Evolutionary conservation across 2,329 filamentous ascomycete species (phyloP).

Genomic region (Simplicillium aogashimaense): DNA sequence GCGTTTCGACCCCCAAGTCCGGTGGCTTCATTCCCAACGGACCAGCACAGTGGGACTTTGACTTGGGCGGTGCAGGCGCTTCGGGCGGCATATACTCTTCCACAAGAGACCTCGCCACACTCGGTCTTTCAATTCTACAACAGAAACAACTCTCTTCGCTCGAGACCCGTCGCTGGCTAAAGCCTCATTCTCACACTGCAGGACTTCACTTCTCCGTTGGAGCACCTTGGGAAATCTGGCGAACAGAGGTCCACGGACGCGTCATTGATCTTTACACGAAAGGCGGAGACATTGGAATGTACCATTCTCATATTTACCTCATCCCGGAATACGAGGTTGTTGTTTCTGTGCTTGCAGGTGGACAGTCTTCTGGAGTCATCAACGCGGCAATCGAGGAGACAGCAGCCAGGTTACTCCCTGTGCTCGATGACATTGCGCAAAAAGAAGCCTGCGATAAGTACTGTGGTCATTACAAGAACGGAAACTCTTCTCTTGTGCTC

Average conservation of each 20-base stretch:
- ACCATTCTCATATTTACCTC: conserved; percentile 17
- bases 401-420: conserved; percentile 5
- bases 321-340: conserved; percentile 22
- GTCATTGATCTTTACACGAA: conserved; percentile 23
- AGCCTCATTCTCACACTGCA: conserved; percentile 7
- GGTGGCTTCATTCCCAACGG: not conserved
- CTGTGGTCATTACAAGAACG: conserved; percentile 5
- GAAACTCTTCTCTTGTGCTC: conserved; percentile 4
- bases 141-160: conserved; percentile 20
- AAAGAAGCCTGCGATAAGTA: conserved; percentile 4
- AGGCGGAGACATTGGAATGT: conserved; percentile 18
- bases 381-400: conserved; percentile 2
- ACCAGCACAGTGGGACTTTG: conserved; percentile 3
- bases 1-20: not conserved
- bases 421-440: conserved; percentile 3
- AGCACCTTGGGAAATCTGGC: conserved; percentile 22
- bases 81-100: conserved; percentile 7
- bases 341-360: conserved; percentile 6
- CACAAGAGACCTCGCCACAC: conserved; percentile 9
- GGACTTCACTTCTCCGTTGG: conserved; percentile 16
- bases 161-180: conserved; percentile 17
- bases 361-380: conserved; percentile 1
- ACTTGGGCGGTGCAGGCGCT: conserved; percentile 4
- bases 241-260: conserved; percentile 16
- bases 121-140: conserved; percentile 9